Evolutionary conservation across 176 grass and related monocot genomes (phyloP).

Genomic region (Metroxylon sagu): DNA sequence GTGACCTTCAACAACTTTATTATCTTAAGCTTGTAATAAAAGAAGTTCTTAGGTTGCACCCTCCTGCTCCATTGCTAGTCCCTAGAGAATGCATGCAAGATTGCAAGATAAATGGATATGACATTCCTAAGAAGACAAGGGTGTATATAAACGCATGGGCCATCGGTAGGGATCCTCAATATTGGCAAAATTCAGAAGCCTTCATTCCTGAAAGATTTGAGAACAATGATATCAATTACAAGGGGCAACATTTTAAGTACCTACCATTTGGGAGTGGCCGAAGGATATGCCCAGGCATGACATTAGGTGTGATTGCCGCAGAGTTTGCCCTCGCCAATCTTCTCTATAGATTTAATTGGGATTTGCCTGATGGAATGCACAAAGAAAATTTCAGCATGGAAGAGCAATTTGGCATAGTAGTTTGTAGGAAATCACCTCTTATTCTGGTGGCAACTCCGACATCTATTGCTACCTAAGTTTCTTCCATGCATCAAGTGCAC

Average conservation of each 20-base stretch:
- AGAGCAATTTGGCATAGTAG: background rate
- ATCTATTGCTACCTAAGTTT: too few relatives aligned
- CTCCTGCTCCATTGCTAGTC: conserved; percentile 5
- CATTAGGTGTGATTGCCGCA: conserved; percentile 3
- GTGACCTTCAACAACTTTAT: conserved; percentile 6
- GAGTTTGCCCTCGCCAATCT: conserved; percentile 19
- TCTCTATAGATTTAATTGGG: conserved; percentile 21
- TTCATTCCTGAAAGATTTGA: conserved; percentile 18
- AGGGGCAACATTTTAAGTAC: conserved; percentile 25
- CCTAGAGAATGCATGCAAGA: conserved; percentile 6
- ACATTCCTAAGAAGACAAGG: conserved; percentile 17
- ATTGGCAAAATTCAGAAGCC: conserved; percentile 23
- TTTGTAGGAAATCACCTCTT: background rate
- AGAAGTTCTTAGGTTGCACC: conserved; percentile 24
- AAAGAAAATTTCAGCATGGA: conserved; percentile 10
- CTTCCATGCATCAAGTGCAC: too few relatives aligned
- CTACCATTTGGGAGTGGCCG: conserved; percentile 28
- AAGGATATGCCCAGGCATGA: conserved; percentile 29
- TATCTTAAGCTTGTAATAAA: conserved; percentile 27
- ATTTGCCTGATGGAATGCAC: conserved; percentile 2
- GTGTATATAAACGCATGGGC: conserved; percentile 34
- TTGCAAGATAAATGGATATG: conserved; percentile 15
- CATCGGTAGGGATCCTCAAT: conserved; percentile 19
- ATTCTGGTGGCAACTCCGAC: too few relatives aligned
- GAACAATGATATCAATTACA: conserved; percentile 15